phyloP scores from a whole-genome alignment of 2,329 filamentous ascomycete species.

The Tolypocladium cylindrosporum region DNA sequence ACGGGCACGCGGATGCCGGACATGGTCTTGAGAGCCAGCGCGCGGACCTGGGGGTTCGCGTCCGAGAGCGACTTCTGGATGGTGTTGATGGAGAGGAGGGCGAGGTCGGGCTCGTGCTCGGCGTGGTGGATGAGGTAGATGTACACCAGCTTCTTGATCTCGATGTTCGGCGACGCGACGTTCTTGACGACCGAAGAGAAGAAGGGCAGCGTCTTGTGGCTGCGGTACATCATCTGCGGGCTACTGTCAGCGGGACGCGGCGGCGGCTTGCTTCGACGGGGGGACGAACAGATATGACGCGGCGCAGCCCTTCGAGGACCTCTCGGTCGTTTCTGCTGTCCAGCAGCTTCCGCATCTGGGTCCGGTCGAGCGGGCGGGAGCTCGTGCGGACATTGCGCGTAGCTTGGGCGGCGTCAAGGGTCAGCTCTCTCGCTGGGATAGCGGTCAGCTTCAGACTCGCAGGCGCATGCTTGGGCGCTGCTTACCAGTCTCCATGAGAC shows the following conservation, averaged over 20 bases:
- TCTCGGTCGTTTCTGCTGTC: conserved; percentile 92
- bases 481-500: conserved; percentile 87
- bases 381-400: conserved; percentile 57
- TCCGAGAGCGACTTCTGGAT: conserved; percentile 97
- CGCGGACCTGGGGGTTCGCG: conserved; percentile 78
- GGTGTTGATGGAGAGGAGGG: conserved; percentile 93
- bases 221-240: conserved; percentile 82
- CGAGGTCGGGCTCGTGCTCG: conserved; percentile 90
- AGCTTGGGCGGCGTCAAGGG: conserved; percentile 89
- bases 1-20: conserved; percentile 94
- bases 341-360: conserved; percentile 86
- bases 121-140: conserved; percentile 96
- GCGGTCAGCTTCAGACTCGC: conserved; percentile 7
- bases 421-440: conserved; percentile 77
- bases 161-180: conserved; percentile 83
- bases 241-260: background rate
- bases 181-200: conserved; percentile 99
- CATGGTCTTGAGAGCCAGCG: conserved; percentile 92
- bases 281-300: conserved; percentile 70
- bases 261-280: background rate
- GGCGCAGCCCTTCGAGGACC: conserved; percentile 80
- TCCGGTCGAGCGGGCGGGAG: conserved; percentile 58
- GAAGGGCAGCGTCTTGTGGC: conserved; percentile 79
- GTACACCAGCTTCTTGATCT: conserved; percentile 97
- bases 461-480: conserved; percentile 3